Conservation (phyloP, 139 green algal species). For the Penium margaritaceum region DNA sequence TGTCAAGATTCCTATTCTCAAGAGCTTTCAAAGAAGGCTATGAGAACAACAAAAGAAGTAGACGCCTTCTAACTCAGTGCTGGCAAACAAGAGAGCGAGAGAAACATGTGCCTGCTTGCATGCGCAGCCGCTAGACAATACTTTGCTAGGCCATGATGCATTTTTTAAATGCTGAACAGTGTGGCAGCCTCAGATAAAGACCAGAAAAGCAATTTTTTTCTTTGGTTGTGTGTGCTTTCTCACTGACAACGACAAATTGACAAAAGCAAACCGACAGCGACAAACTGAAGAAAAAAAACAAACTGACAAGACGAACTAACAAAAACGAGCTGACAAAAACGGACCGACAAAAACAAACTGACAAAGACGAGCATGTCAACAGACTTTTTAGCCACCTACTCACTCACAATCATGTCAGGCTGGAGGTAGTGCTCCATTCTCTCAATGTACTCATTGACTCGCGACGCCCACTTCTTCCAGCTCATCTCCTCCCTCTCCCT, state of each 20-base stretch:
- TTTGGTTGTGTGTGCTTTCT: no score
- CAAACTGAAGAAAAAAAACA: neutral
- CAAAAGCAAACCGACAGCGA: neutral
- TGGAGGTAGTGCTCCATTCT: slow-evolving; percentile 13
- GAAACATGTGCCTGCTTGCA: no score
- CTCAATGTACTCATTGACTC: neutral
- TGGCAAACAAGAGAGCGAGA: no score
- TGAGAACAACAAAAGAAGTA: neutral
- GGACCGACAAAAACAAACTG: neutral
- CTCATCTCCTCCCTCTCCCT: slow-evolving; percentile 3
- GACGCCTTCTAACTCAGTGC: slow-evolving; percentile 8
- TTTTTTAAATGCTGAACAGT: no score
- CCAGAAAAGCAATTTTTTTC: no score
- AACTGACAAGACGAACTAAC: neutral
- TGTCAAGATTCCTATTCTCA: no score
- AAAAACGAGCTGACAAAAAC: neutral
- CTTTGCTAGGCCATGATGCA: no score
- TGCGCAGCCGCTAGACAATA: no score
- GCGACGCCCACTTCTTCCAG: slow-evolving; percentile 25
- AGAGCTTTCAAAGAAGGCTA: neutral
- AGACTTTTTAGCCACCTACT: neutral
- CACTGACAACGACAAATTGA: neutral
- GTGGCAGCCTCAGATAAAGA: no score
- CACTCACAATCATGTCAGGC: slow-evolving; percentile 24
- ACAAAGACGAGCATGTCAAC: neutral